Base-by-base conservation (phyloP, 768 basidiomycete species). In the Suillus cothurnatus region DNA sequence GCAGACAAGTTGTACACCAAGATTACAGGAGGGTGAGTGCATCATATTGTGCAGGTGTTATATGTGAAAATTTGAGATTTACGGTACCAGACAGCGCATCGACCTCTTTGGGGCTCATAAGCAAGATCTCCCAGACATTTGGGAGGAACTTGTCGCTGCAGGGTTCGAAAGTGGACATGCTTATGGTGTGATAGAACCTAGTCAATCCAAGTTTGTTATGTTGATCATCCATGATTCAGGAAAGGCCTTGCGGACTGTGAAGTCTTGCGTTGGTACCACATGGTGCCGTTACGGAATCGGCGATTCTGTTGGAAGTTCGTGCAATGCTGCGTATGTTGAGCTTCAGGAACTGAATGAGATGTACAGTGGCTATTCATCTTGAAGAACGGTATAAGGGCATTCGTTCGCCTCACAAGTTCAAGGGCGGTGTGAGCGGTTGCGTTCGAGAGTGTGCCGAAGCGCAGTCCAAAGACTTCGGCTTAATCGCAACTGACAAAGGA, bases 101-200 rank as follows among this genome's bases (percentile, higher is more conserved):
- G 89, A 91, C 69, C 73, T 91, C 72, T 90, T 92, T 66, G 91
- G 91, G 4, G 90, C 90, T 2, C 80, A 80, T 63, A 89, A 89
- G 71, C 83, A 86, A 66, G 90, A 91, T 68, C 78, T 91, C 14
- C 90, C 89, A 0, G 82, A 81, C 28, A 91, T 91, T 32, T 85
- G 85, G 90, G 86, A 86, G 64, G 84, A 85, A 69, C 83, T 91
- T 7, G 79, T 84, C 63, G 74, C 77, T 6, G 88, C 87, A 5
- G 90, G 90, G 9, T 89, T 93, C 68, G 89, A 92, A 74, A 89
- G 87, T 43, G 90, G 91, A 2, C 90, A 91, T 70, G 91, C 88
- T 0, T 92, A 92, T 71, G 90, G 89, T 66, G 85, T 85, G 69
- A 43, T 17, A 49, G 36, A 23, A 23, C 38, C 8, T 26, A 6